Evolutionary conservation across 768 basidiomycete genomes (phyloP), one percentile per base, ranked within the genome.

Genomic region (Rhodotorula kratochvilovae): DNA sequence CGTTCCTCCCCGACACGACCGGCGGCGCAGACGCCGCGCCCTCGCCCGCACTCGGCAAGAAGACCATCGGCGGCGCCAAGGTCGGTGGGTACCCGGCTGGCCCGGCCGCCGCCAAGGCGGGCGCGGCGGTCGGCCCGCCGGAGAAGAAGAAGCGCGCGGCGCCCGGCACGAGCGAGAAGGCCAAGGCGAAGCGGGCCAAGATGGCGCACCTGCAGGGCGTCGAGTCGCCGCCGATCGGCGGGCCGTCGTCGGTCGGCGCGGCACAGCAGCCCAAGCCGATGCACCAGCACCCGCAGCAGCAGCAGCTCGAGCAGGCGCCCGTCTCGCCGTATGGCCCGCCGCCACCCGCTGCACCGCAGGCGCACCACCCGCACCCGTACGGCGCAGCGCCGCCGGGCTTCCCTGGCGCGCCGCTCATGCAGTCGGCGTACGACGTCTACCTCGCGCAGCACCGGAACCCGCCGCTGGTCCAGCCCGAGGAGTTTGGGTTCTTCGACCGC

Each of bases 401-500:
- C 64, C 73, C 67, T 2, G 73, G 73, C 50, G 73, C 73, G 10
- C 73, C 73, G 11, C 69, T 67, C 15, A 64, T 74, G 46, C 73
- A 74, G 48, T 68, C 67, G 25, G 73, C 73, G 45, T 74, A 74
- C 70, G 73, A 74, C 70, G 50, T 59, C 19, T 74, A 74, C 67
- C 63, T 74, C 33, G 29, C 66, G 13, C 50, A 42, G 48, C 73
- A 74, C 48, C 73, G 67, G 48, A 27, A 64, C 12, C 67, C 73
- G 6, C 45, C 72, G 10, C 72, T 77, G n/a, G 74, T 77, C 6
- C 66, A 67, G 55, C 69, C 61, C 13, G 90, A 91, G 70, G 92
- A 96, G 78, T 85, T 93, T 43, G 83, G 89, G 21, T 98, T 98
- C 84, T 98, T 98, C 78, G 96, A 98, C 78, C 87, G 90, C 53